Evolutionary conservation across 164 flowering plant genomes (phyloP), one percentile per base, ranked within the genome.

Genomic region (Dillenia turbinata): DNA sequence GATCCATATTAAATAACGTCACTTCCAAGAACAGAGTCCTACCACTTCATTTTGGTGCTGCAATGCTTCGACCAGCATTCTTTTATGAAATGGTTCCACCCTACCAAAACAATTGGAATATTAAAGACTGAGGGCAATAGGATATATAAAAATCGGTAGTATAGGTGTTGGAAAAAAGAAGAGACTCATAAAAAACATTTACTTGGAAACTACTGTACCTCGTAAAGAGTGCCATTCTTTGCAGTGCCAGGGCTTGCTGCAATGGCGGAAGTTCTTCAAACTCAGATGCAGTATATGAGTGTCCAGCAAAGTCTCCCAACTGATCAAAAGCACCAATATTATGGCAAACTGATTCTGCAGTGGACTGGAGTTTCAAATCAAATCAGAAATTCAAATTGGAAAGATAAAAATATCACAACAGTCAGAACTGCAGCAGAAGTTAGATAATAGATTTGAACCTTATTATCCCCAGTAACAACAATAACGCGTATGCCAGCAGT

Each of bases 41-140:
- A 94, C 98, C 95, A 94, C 98, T 86, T 94, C 98, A 81, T 89
- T 94, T 70, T 90, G 98, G 78, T 81, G 78, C 66, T 86, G 97
- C 55, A 94, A 71, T 47, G 98, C 91, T 76, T 94, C 98, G 68
- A 94, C 97, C 63, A 94, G 84, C 92, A 91, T 87, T 73, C 84
- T 85, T 64, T 94, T 94, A 71, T 94, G 98, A 73, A 96, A 80
- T 61, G 98, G 98, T 72, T 94, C 98, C 69, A 94, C 98, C 95
- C 98, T 94, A 60, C 44, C 12, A 75, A 44, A 14, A 33, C 40
- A 33, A 33, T 33, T 33, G 40, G 40, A 33, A 33, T 33, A 33
- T 33, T 33, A 33, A 33, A 33, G 22, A 33, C 40, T 5, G 0
- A 33, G 7, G 40, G 40, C 40, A 33, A 51, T 33, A 49, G 8